Conservation (phyloP, 2,329 filamentous ascomycete species). For the Torrubiellomyces zombiae region DNA sequence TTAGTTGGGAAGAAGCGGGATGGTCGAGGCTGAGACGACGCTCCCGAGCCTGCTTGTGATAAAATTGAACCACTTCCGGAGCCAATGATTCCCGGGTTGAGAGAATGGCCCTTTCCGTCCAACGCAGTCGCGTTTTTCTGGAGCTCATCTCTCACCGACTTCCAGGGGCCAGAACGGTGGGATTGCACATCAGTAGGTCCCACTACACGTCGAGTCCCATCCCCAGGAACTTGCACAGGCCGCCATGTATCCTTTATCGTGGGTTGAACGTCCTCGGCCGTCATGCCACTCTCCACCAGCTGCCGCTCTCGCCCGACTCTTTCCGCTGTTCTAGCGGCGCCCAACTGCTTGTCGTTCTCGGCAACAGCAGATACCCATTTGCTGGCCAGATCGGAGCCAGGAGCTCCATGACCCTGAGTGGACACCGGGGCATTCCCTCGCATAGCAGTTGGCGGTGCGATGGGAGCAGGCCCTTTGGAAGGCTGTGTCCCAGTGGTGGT, state of each 20-base stretch:
- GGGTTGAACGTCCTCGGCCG: constrained; percentile 27
- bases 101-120: constrained; percentile 9
- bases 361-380: constrained; percentile 26
- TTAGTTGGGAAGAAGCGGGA: constrained; percentile 47
- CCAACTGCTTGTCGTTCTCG: constrained; percentile 29
- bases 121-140: constrained; percentile 4
- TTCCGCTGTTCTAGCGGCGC: constrained; percentile 20
- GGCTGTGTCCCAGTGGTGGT: constrained; percentile 15
- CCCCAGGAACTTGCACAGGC: constrained; percentile 20
- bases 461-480: constrained; percentile 26
- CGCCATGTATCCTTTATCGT: constrained; percentile 39
- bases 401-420: no score
- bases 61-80: constrained; percentile 11
- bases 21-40: constrained; percentile 28
- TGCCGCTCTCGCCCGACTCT: constrained; percentile 25
- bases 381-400: constrained; percentile 17
- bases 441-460: constrained; percentile 24
- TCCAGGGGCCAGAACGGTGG: constrained; percentile 14
- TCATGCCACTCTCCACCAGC: constrained; percentile 26
- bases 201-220: constrained; percentile 16
- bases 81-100: constrained; percentile 14
- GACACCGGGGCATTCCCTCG: no score
- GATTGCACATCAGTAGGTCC: constrained; percentile 12
- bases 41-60: constrained; percentile 11
- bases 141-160: constrained; percentile 12